Conservation (phyloP, 352 stramenopile species). For the Phytophthora constricta region DNA sequence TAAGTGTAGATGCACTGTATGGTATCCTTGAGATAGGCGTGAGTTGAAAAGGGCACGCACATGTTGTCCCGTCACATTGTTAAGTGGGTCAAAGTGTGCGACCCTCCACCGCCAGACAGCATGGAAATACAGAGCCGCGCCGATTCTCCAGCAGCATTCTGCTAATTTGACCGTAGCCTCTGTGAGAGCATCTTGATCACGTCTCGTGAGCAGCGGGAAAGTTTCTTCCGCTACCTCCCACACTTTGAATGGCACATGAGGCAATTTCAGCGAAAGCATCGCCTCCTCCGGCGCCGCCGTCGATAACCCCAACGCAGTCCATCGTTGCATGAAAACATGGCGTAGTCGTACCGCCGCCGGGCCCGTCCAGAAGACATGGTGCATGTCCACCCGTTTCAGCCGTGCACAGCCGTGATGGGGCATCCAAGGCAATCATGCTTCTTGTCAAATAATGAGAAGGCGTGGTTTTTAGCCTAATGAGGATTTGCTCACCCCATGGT, state of each 20-base stretch:
- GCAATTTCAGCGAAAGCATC: background rate
- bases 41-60: background rate
- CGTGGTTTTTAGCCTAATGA: background rate
- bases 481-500: background rate
- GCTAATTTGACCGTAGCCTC: background rate
- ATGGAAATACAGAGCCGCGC: background rate
- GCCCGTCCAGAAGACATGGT: background rate
- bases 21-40: background rate
- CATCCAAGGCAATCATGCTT: background rate
- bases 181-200: background rate
- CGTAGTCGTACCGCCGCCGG: background rate
- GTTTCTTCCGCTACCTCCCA: background rate
- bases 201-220: background rate
- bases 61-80: background rate
- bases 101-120: conserved; percentile 3
- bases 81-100: background rate
- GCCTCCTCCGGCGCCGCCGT: background rate
- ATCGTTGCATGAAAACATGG: background rate
- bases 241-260: background rate
- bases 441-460: background rate
- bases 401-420: background rate
- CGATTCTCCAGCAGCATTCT: background rate
- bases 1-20: background rate
- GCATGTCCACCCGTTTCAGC: background rate
- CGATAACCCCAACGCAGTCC: background rate